A percentile compares a stretch with the other conserved stretches of the same genome.
Conservation (phyloP, 140 eudicot genomes). For the Anethum foeniculum region DNA sequence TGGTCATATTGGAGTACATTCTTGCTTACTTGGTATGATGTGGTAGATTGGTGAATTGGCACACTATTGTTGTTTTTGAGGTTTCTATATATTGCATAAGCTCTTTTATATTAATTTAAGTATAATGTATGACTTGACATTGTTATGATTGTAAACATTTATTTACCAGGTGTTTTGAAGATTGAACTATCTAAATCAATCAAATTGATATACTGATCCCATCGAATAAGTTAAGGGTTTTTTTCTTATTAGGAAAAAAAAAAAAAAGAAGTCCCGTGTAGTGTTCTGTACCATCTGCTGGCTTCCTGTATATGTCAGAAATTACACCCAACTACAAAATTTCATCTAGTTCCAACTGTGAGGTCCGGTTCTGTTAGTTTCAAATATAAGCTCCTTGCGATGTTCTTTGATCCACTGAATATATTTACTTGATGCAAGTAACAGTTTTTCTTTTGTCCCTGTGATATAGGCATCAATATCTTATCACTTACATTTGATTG, state of each 20-base stretch:
- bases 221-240: neutral
- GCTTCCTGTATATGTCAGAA: neutral
- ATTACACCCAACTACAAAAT: neutral
- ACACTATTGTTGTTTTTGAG: neutral
- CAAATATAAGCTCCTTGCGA: neutral
- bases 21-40: slow-evolving; percentile 71
- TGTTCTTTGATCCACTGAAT: neutral
- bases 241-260: neutral
- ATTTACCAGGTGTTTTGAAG: neutral
- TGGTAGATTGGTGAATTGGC: neutral
- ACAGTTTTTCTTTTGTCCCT: neutral
- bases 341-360: neutral
- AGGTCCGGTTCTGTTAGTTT: neutral
- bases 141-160: neutral
- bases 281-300: neutral
- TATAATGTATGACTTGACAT: neutral
- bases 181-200: neutral
- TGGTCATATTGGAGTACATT: slow-evolving; percentile 96
- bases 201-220: neutral
- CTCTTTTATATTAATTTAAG: neutral
- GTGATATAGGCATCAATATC: neutral
- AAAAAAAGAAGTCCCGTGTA: no score
- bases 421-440: neutral
- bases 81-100: neutral
- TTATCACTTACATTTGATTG: neutral